Evolutionary conservation across 2,329 filamentous ascomycete genomes (phyloP).

Genomic region (Claviceps sp.): DNA sequence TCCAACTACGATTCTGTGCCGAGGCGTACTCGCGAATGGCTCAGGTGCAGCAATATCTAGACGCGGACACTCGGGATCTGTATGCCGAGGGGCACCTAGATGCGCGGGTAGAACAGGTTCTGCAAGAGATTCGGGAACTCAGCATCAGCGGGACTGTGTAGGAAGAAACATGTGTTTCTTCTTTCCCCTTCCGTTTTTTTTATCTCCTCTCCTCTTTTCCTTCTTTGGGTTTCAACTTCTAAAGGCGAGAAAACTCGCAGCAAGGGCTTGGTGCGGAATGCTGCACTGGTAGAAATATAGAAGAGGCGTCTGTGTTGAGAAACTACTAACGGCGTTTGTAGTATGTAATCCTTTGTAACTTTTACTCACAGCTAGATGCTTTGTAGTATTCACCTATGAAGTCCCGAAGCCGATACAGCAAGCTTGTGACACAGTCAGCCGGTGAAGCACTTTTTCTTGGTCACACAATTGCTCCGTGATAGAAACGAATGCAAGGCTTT

Average conservation of each 20-base stretch:
- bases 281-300: background rate
- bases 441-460: no score
- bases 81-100: constrained; percentile 92
- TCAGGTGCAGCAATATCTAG: constrained; percentile 96
- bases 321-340: background rate
- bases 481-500: no score
- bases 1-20: constrained; percentile 92
- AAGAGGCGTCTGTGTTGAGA: background rate
- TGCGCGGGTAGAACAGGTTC: constrained; percentile 79
- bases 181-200: no score
- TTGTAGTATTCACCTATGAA: background rate
- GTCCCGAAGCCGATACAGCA: background rate
- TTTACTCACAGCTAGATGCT: background rate
- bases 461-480: no score
- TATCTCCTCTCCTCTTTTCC: no score
- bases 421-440: no score
- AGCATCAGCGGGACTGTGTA: constrained; percentile 71
- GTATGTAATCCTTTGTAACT: background rate
- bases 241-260: background rate
- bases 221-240: background rate
- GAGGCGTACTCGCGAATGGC: constrained; percentile 97
- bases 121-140: constrained; percentile 93
- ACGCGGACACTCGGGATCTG: constrained; percentile 88
- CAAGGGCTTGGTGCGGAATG: background rate
- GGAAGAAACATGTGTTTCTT: constrained; percentile 10